phyloP scores from a whole-genome alignment of 106 monocot species.

The Hemerocallis citrina region DNA sequence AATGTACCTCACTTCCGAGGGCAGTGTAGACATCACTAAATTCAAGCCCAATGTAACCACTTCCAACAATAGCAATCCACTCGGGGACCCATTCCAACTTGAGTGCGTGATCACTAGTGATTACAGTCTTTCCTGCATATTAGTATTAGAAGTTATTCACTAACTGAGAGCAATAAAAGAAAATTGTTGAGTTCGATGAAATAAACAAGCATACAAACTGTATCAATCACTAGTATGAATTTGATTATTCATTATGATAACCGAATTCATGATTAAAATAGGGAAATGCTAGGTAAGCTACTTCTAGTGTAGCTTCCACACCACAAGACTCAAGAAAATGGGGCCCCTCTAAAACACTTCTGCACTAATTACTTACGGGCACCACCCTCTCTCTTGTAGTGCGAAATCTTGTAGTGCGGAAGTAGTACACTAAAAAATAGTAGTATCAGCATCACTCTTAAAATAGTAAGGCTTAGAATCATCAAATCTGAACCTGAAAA shows the following conservation, averaged over 20 bases:
- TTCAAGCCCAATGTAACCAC: conserved; percentile 99
- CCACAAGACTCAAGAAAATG: no score
- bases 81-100: conserved; percentile 97
- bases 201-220: neutral
- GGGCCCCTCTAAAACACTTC: no score
- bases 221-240: neutral
- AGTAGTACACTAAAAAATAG: no score
- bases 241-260: no score
- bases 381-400: no score
- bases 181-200: neutral
- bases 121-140: conserved; percentile 86
- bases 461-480: no score
- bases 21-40: conserved; percentile 99
- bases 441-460: no score
- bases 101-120: conserved; percentile 99
- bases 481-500: no score
- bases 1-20: conserved; percentile 88
- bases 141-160: no score
- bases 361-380: no score
- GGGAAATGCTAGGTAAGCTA: neutral
- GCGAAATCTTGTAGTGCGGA: no score
- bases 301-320: no score
- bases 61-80: conserved; percentile 96
- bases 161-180: neutral
- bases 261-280: neutral